Base-by-base conservation (phyloP, 2,329 filamentous ascomycete genomes). In the Alternaria rosae region DNA sequence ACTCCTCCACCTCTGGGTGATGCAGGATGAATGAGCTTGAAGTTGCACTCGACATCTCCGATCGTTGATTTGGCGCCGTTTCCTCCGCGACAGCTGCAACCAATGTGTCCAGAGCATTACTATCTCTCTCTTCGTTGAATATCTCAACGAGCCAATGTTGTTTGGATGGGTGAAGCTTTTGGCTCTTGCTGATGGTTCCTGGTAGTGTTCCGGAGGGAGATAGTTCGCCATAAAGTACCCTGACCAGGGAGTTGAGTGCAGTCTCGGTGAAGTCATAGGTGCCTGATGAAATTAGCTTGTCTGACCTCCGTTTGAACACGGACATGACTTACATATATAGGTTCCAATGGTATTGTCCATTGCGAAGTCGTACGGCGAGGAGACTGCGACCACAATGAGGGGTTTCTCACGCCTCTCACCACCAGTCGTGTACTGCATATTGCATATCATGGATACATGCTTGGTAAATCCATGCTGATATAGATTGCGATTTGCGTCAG, bases 231-330 rank as follows among this genome's bases (percentile, higher is more conserved):
- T 94, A 94, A 0, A 97, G 82, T 0, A 92, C 91, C 59, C 93
- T 90, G 21, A 96, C 92, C 4, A 97, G 82, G 1, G 93, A 92
- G 63, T 91, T 89, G 82, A 97, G 88, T 20, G 94, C 93, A 6
- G 92, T 94, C 71, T 97, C 94, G 0, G 94, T 97, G 74, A 97
- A 97, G 80, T 97, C 94, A 78, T 96, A 97, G 0, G 94, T 97
- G 82, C 94, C 45, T 48, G 12, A 21, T 9, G 26, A 10, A 3
- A 5, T 30, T 13, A 32, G 13, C 20, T 21, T 32, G 0, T 50
- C 4, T 32, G 11, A 20, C 25, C 23, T 30, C 4, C 17, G 0
- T 48, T 48, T 13, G n/a, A 13, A 30, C 17, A 30, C 23, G 15
- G 25, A 17, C 17, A 17, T 20, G n/a, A 48, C 45, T 15, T 97